These are phyloP conservation scores for Umbilicaria muhlenbergii DNA, from an alignment of 495 filamentous ascomycete genomes.

Conservation along the genomic window DNA sequence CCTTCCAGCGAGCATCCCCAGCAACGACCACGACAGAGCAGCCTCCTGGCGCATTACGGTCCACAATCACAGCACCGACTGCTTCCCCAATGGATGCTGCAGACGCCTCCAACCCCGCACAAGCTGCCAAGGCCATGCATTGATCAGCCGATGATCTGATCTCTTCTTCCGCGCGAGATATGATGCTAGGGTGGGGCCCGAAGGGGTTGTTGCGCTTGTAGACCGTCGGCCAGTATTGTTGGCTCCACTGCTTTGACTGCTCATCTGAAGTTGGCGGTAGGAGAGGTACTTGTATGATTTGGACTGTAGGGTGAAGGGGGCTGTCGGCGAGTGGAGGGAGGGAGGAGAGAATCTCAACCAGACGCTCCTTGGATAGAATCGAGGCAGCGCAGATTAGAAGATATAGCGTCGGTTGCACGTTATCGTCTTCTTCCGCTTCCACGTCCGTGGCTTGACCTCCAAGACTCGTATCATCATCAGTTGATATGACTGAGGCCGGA, in stretches of 20 bases:
- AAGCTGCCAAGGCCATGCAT: conserved; percentile 54
- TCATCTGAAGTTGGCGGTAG: conserved; percentile 55
- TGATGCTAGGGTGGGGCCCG: conserved; percentile 51
- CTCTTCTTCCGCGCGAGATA: conserved; percentile 28
- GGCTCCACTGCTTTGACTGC: conserved; percentile 64
- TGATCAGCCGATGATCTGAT: conserved; percentile 35
- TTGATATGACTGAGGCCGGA: neutral
- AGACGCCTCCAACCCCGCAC: conserved; percentile 41
- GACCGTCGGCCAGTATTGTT: conserved; percentile 70
- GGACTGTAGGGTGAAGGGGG: conserved; percentile 27
- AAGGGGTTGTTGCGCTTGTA: conserved; percentile 75
- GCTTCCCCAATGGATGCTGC: conserved; percentile 43
- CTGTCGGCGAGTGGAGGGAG: conserved; percentile 15
- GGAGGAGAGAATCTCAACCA: conserved; percentile 24
- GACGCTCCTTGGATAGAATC: conserved; percentile 23
- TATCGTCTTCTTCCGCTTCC: too few species aligned
- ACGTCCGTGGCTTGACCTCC: conserved; percentile 2
- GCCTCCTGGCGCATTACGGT: conserved; percentile 16
- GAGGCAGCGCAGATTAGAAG: conserved; percentile 28
- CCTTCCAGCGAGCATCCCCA: conserved; percentile 57
- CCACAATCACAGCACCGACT: conserved; percentile 73
- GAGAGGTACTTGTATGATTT: conserved; percentile 49
- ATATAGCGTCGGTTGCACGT: conserved; percentile 11
- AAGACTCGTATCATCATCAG: neutral
- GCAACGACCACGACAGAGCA: conserved; percentile 51